A percentile compares a stretch with the other conserved stretches of the same genome.
These are phyloP conservation scores for Acarospora socialis DNA, from an alignment of 2,329 filamentous ascomycete genomes.

Conservation along the genomic window DNA sequence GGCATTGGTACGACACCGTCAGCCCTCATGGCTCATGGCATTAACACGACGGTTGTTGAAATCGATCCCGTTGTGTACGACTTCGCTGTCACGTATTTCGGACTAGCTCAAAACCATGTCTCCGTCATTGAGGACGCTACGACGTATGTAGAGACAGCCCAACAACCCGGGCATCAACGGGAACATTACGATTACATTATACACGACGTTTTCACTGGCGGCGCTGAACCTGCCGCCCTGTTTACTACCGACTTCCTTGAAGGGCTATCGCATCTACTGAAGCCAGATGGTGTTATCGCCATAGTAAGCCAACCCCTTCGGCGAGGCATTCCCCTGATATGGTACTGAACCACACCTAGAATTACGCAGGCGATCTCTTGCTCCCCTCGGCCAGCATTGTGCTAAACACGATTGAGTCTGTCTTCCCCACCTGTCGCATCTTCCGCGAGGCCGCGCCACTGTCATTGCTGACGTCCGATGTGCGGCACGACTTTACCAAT, in stretches of 20 bases:
- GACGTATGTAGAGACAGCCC: constrained; percentile 43
- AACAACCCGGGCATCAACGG: constrained; percentile 29
- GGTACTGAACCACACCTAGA: constrained; percentile 36
- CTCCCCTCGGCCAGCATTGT: constrained; percentile 64
- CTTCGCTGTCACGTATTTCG: constrained; percentile 72
- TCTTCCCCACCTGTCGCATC: constrained; percentile 82
- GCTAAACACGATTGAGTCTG: constrained; percentile 53
- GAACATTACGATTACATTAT: constrained; percentile 74
- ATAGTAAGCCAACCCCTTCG: constrained; percentile 46
- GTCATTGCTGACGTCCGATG: constrained; percentile 26
- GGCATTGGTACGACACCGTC: constrained; percentile 86
- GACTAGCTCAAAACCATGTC: constrained; percentile 60
- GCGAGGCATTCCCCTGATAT: background rate
- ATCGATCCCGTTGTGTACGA: constrained; percentile 81
- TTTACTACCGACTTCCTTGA: constrained; percentile 78
- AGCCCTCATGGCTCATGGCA: constrained; percentile 72
- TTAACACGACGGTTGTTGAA: constrained; percentile 87
- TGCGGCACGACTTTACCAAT: constrained; percentile 68
- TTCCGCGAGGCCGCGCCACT: constrained; percentile 60
- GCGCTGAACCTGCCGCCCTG: constrained; percentile 74
- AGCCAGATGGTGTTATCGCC: constrained; percentile 66
- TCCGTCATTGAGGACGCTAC: constrained; percentile 74
- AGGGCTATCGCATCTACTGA: constrained; percentile 56
- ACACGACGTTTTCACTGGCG: constrained; percentile 95
- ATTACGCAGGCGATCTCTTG: constrained; percentile 82